phyloP scores from a whole-genome alignment of 2,329 filamentous ascomycete species.

The Xylaria sp. region DNA sequence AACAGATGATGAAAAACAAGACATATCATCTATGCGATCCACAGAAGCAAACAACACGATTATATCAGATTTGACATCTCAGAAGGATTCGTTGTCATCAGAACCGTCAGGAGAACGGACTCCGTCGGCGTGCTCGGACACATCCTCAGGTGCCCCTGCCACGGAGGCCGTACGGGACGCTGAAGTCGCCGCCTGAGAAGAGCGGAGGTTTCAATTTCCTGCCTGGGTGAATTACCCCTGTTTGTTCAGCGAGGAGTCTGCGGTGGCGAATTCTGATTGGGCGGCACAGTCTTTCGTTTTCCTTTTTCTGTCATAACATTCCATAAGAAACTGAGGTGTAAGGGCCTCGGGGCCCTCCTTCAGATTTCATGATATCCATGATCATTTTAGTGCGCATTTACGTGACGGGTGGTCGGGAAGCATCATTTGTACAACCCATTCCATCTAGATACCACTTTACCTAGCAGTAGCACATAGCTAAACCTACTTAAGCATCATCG shows the following conservation, averaged over 20 bases:
- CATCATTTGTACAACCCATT: constrained; percentile 29
- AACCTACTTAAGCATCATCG: constrained; percentile 4
- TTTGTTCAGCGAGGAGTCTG: constrained; percentile 27
- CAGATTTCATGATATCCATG: constrained; percentile 22
- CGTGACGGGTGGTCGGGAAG: constrained; percentile 8
- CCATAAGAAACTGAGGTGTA: background rate
- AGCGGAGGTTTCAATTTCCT: constrained; percentile 9
- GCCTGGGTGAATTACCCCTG: background rate
- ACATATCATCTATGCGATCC: constrained; percentile 39
- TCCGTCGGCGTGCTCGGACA: constrained; percentile 41
- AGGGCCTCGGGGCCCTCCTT: background rate
- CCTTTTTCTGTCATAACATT: constrained; percentile 2
- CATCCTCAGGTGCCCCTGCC: constrained; percentile 38
- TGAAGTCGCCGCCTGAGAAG: constrained; percentile 29
- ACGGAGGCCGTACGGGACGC: constrained; percentile 38
- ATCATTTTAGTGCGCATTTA: constrained; percentile 25
- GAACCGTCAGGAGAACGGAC: constrained; percentile 39
- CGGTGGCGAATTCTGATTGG: constrained; percentile 15
- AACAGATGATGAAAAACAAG: constrained; percentile 28
- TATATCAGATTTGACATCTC: constrained; percentile 32
- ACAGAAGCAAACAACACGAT: constrained; percentile 38
- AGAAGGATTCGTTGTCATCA: constrained; percentile 24
- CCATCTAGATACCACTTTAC: constrained; percentile 26
- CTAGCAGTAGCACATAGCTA: constrained; percentile 12
- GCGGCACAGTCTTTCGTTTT: constrained; percentile 21